Conservation (phyloP, 179 eudicot genomes). For the Gypsophila paniculata region DNA sequence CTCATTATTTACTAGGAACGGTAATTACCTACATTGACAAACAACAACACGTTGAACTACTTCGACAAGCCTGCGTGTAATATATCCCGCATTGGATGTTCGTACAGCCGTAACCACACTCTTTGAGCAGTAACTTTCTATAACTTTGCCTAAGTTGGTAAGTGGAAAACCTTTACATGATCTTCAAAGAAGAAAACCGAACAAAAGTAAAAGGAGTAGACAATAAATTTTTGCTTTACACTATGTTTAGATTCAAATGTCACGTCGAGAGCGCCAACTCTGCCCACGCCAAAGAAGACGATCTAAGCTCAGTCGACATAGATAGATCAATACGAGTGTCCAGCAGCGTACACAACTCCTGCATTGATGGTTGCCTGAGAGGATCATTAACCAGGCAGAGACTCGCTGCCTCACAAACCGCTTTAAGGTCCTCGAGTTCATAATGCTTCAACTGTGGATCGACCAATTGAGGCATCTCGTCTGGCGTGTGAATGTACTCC, state of each 20-base stretch:
- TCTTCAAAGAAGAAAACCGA: slow-evolving; percentile 11
- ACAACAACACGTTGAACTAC: slow-evolving; percentile 27
- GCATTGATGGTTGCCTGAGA: slow-evolving; percentile 43
- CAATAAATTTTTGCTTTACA: slow-evolving; percentile 35
- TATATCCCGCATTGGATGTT: slow-evolving; percentile 22
- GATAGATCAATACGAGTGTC: slow-evolving; percentile 67
- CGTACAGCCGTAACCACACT: slow-evolving; percentile 13
- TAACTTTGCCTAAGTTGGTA: slow-evolving; percentile 21
- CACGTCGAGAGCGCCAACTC: slow-evolving; percentile 77
- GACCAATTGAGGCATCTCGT: slow-evolving; percentile 51
- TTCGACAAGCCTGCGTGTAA: slow-evolving; percentile 17
- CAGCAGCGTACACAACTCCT: slow-evolving; percentile 48
- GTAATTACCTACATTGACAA: slow-evolving; percentile 23
- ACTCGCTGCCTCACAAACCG: slow-evolving; percentile 60
- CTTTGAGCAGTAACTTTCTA: slow-evolving; percentile 18
- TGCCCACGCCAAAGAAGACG: slow-evolving; percentile 90
- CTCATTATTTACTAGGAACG: slow-evolving; percentile 16
- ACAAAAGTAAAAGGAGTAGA: slow-evolving; percentile 6
- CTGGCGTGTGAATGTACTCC: slow-evolving; percentile 61
- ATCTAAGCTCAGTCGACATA: slow-evolving; percentile 60
- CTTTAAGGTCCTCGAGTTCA: slow-evolving; percentile 58
- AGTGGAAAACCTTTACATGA: slow-evolving; percentile 31
- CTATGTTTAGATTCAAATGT: slow-evolving; percentile 33
- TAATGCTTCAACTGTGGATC: slow-evolving; percentile 81
- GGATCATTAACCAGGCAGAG: slow-evolving; percentile 60